Percentiles rank a stretch among this genome's conserved stretches.
Evolutionary conservation across 2,329 filamentous ascomycete species (phyloP).

Genomic region (Colletotrichum cordylinicola): DNA sequence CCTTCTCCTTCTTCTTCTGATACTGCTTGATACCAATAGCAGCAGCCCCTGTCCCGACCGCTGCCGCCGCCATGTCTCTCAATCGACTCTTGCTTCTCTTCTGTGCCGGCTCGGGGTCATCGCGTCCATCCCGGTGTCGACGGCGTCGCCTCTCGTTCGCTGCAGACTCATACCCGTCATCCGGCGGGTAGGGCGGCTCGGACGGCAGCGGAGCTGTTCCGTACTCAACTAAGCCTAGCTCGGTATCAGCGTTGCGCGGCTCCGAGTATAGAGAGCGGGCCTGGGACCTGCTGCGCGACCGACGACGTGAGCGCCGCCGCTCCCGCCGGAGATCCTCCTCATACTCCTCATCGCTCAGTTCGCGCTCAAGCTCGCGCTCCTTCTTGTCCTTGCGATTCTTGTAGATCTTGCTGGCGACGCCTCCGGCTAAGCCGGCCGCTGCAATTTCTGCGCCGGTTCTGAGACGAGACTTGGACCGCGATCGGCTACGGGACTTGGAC

Average conservation of each 20-base stretch:
- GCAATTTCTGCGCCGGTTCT: constrained; percentile 65
- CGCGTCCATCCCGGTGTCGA: constrained; percentile 41
- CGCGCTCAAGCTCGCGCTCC: constrained; percentile 46
- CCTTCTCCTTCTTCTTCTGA: constrained; percentile 52
- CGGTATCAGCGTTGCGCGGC: constrained; percentile 62
- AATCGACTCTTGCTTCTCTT: constrained; percentile 62
- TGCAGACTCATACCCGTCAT: constrained; percentile 53
- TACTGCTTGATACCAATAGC: constrained; percentile 69
- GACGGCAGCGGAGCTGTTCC: constrained; percentile 61
- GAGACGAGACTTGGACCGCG: constrained; percentile 51
- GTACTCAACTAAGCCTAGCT: constrained; percentile 74
- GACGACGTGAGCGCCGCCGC: constrained; percentile 15
- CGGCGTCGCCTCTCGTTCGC: constrained; percentile 48
- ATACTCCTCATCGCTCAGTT: constrained; percentile 37
- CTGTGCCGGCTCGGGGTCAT: constrained; percentile 37
- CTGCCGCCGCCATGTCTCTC: constrained; percentile 60
- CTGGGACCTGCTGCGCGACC: constrained; percentile 57
- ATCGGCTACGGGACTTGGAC: constrained; percentile 35
- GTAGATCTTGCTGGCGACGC: constrained; percentile 66
- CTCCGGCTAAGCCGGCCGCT: constrained; percentile 64
- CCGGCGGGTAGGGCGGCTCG: constrained; percentile 37
- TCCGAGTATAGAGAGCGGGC: constrained; percentile 56
- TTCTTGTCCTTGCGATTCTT: constrained; percentile 67
- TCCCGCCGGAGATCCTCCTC: constrained; percentile 22
- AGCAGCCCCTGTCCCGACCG: constrained; percentile 62